phyloP scores from a whole-genome alignment of 495 filamentous ascomycete genomes.

The Staphylotrichum longicolle region DNA sequence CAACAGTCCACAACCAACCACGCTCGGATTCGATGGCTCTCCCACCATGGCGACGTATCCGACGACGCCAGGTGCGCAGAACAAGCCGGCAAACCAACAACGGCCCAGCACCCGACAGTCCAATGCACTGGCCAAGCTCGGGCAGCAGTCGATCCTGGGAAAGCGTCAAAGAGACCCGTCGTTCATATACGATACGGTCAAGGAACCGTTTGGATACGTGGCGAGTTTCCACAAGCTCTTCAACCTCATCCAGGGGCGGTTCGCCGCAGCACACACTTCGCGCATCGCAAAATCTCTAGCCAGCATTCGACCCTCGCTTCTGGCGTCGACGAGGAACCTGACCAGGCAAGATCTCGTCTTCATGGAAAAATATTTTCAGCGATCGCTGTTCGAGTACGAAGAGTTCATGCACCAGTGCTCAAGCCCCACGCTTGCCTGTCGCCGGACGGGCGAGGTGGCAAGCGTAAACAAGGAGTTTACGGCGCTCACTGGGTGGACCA shows the following conservation, averaged over 20 bases:
- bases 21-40: slow-evolving; percentile 45
- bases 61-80: slow-evolving; percentile 23
- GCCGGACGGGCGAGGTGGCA: slow-evolving; percentile 89
- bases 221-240: slow-evolving; percentile 86
- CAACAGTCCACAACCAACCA: slow-evolving; percentile 48
- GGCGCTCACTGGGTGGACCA: slow-evolving; percentile 90
- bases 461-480: slow-evolving; percentile 92
- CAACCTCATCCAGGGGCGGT: slow-evolving; percentile 74
- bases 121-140: slow-evolving; percentile 42
- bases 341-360: slow-evolving; percentile 87
- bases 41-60: slow-evolving; percentile 44
- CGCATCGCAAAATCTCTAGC: slow-evolving; percentile 84
- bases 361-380: slow-evolving; percentile 96
- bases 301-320: slow-evolving; percentile 87
- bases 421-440: slow-evolving; percentile 86
- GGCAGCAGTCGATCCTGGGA: slow-evolving; percentile 51
- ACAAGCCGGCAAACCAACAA: slow-evolving; percentile 30
- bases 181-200: slow-evolving; percentile 82
- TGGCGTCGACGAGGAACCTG: slow-evolving; percentile 78
- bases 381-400: slow-evolving; percentile 86
- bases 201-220: slow-evolving; percentile 86
- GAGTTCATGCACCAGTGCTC: slow-evolving; percentile 83
- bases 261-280: slow-evolving; percentile 63
- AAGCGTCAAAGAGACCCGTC: slow-evolving; percentile 66
- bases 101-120: slow-evolving; percentile 39